Conservation (phyloP, 805 yeast species). For the Suhomyces sp. region DNA sequence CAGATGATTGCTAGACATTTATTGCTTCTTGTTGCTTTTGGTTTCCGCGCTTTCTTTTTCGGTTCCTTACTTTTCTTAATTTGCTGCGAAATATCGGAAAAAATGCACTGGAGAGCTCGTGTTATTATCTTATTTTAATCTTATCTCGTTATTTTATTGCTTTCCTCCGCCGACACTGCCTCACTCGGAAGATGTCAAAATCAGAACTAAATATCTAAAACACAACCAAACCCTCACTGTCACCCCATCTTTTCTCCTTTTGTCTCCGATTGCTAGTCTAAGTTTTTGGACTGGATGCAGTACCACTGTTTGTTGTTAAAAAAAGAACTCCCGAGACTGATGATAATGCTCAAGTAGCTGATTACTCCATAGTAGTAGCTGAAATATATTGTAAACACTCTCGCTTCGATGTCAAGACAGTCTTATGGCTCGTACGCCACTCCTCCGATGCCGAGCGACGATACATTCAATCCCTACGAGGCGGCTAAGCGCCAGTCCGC, state of each 20-base stretch:
- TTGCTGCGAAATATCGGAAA: not conserved
- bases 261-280: no score
- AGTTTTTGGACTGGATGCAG: not conserved
- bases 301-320: conserved; percentile 3
- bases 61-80: not conserved
- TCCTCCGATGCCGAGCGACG: not conserved
- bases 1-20: not conserved
- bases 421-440: conserved; percentile 2
- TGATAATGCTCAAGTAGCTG: not conserved
- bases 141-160: no score
- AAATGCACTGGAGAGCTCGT: no score
- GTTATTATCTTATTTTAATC: no score
- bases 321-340: conserved; percentile 1
- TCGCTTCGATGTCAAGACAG: conserved; percentile 3
- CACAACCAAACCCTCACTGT: no score
- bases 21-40: not conserved
- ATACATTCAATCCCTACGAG: conserved; percentile 26
- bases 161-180: no score
- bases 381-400: not conserved
- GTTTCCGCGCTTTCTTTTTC: not conserved
- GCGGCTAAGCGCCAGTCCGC: conserved; percentile 19
- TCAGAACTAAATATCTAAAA: no score
- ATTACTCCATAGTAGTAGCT: not conserved
- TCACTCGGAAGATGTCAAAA: no score
- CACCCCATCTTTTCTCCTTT: no score